Percentiles rank a stretch among this genome's conserved stretches.
Conservation (phyloP, 352 stramenopile species). For the Globisporangium spinosum region DNA sequence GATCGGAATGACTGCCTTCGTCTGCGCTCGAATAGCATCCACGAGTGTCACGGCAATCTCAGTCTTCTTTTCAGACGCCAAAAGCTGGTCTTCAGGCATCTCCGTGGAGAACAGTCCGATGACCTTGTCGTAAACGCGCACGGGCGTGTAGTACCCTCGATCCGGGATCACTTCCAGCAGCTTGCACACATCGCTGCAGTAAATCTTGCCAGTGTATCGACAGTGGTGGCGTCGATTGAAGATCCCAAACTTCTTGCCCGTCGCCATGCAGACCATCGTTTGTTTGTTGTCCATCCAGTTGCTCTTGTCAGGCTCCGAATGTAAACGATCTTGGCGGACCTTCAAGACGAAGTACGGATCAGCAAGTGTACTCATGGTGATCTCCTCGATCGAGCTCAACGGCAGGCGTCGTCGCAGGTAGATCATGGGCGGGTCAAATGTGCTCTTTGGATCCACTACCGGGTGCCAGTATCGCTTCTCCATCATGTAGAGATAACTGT, state of each 20-base stretch:
- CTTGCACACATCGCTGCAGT: conserved; percentile 80
- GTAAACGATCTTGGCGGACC: conserved; percentile 49
- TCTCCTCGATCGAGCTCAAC: conserved; percentile 63
- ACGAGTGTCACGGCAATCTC: conserved; percentile 85
- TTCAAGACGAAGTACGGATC: conserved; percentile 77
- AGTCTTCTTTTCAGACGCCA: conserved; percentile 83
- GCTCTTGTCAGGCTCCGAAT: conserved; percentile 64
- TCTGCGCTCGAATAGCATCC: conserved; percentile 58
- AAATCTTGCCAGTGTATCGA: conserved; percentile 83
- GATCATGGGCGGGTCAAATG: conserved; percentile 56
- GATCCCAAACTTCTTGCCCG: conserved; percentile 84
- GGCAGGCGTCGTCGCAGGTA: conserved; percentile 66
- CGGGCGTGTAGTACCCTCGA: conserved; percentile 73
- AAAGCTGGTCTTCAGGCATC: conserved; percentile 75
- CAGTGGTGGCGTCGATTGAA: conserved; percentile 89
- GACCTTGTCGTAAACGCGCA: conserved; percentile 73
- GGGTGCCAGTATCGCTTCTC: conserved; percentile 65
- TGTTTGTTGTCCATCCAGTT: conserved; percentile 85
- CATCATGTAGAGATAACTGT: conserved; percentile 77
- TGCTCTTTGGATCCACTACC: conserved; percentile 48
- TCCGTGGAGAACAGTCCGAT: conserved; percentile 84
- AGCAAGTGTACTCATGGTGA: conserved; percentile 78
- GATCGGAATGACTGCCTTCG: conserved; percentile 57
- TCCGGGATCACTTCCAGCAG: conserved; percentile 77
- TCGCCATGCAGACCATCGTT: conserved; percentile 82